Evolutionary conservation across 1,284 basidiomycete species (phyloP), one percentile per base, ranked within the genome.

Genomic region (Sutorius eximius): DNA sequence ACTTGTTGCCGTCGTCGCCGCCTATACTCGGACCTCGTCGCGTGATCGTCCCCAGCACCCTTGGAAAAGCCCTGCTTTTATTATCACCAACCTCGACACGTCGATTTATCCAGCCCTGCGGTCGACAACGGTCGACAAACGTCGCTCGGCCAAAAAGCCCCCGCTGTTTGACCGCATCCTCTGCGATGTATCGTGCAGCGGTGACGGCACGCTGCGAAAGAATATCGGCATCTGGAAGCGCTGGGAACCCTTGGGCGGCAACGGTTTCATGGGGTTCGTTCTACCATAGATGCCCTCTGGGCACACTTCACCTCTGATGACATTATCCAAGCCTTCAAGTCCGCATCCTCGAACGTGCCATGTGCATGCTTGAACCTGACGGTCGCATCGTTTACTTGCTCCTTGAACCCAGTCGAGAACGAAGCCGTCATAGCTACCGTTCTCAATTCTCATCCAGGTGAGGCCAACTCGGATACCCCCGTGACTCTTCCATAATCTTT

Each of bases 331-430:
- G 92, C 9, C 77, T 99, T 30, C 97, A 99, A 72, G 77, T 95
- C 36, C 89, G 96, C 22, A 98, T 99, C 61, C 81, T 99, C n/a
- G 80, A 90, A 60, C 88, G 96, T 16, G 95, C 90, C 5, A 95
- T 99, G 87, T 85, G 87, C 57, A 82, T 98, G 75, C 82, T 99
- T 43, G 87, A 89, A 61, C 82, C 84, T 3, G 86, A 89, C 34
- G 96, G 96, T 12, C 85, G 93, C 36, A 88, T 99, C 55, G 95
- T 98, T 27, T 99, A 99, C 96, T 0, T 99, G 97, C 71, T 98
- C 95, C 1, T 79, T 99, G 64, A 99, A 99, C 73, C 97, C 96
- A 1, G 82, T 95, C 30, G 97, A 99, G 75, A 98, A 99, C 71
- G 97, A 99, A 73, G 93, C 97, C 9, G 96, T 99, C 56, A 80